Base-by-base conservation (phyloP, 768 basidiomycete species). In the Calocybe cyanea region DNA sequence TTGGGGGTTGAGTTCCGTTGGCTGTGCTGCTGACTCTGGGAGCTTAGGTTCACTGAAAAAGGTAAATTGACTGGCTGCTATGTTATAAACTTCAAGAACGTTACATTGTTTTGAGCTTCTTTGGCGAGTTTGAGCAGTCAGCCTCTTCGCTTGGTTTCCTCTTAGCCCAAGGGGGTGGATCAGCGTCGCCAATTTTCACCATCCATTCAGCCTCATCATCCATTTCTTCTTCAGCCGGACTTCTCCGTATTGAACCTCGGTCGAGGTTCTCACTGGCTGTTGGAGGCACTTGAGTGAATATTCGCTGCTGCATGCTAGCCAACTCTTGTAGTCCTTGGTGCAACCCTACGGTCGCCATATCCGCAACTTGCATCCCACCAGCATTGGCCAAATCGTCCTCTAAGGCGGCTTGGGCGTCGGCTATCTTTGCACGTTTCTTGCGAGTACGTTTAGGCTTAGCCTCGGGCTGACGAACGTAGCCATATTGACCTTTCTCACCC, bases 401-500 rank as follows among this genome's bases (percentile, higher is more conserved):
- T 7, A 56, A 49, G 30, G 45, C 50, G 14, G 62, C 58, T 24
- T 68, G 61, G 7, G 59, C 56, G 25, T 54, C 53, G 21, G 56
- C 49, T 15, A 59, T 59, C 52, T 67, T 72, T 19, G 42, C 48
- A 21, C 69, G 73, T 55, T 71, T 81, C 62, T 73, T 80, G 45
- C 78, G 67, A 6, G 60, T 49, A n/a, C 72, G 73, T 58, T 77
- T 88, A 2, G 71, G 68, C 58, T 83, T 87, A 55, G 81, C 83
- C 54, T 88, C 87, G 0, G 82, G 68, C 55, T 82, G 77, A 8
- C 88, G 83, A 21, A 90, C 83, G 50, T 87, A 90, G 23, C 86
- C 87, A 52, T 87, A 88, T 49, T 89, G 87, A 0, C 87, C 87
- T 57, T 89, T 87, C 62, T 86, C 85, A 18, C 86, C 87, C 7